phyloP scores from a whole-genome alignment of 78 protist genomes.

The Dictyostelium purpureum region DNA sequence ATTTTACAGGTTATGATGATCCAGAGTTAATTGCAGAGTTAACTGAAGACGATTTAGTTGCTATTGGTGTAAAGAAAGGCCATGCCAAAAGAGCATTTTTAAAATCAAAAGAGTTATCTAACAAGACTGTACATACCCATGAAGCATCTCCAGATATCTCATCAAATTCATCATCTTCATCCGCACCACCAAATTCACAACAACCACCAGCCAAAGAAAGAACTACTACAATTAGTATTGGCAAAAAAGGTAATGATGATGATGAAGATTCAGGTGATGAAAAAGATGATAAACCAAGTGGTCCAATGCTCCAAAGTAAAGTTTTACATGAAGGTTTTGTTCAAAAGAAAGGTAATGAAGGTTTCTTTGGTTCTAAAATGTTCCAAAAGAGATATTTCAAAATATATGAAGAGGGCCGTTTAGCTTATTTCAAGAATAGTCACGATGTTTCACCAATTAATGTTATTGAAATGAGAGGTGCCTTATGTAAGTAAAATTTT shows the following conservation, averaged over 20 bases:
- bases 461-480: slow-evolving; percentile 54
- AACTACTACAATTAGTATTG: slow-evolving; percentile 15
- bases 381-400: slow-evolving; percentile 53
- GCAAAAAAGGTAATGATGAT: slow-evolving; percentile 29
- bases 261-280: slow-evolving; percentile 1
- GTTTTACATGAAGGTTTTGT: slow-evolving; percentile 43
- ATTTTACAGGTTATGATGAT: slow-evolving; percentile 56
- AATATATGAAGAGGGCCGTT: slow-evolving; percentile 52
- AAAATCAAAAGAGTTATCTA: slow-evolving; percentile 11
- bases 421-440: slow-evolving; percentile 35
- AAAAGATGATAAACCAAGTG: not conserved
- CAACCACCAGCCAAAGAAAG: not conserved
- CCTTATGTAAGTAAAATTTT: too few relatives aligned
- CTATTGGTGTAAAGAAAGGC: slow-evolving; percentile 60
- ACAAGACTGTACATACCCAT: not conserved
- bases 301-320: slow-evolving; percentile 49
- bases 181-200: not conserved
- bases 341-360: slow-evolving; percentile 61
- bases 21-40: slow-evolving; percentile 66
- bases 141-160: not conserved
- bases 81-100: slow-evolving; percentile 78
- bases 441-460: slow-evolving; percentile 49
- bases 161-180: not conserved
- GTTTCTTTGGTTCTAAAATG: slow-evolving; percentile 65
- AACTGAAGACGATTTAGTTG: slow-evolving; percentile 68